A percentile compares a stretch with the other conserved stretches of the same genome.
Evolutionary conservation across 2,329 filamentous ascomycete species (phyloP).

Genomic region (Hypomyces rosellus): DNA sequence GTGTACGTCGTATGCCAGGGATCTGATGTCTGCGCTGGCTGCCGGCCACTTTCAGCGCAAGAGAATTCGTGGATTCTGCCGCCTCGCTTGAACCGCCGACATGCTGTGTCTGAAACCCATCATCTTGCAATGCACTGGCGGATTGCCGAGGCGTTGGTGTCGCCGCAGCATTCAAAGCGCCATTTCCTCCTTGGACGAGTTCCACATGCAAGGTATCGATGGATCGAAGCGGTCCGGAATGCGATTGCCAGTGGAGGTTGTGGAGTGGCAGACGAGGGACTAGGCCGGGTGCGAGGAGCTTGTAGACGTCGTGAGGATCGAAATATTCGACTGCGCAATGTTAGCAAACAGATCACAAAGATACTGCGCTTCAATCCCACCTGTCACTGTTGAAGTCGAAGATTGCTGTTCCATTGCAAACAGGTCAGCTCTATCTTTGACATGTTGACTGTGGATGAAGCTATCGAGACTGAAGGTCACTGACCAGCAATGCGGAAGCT

Average conservation of each 20-base stretch:
- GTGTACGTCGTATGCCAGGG: slow-evolving; percentile 83
- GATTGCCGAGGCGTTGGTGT: slow-evolving; percentile 26
- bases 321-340: slow-evolving; percentile 75
- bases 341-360: not conserved
- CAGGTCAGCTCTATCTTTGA: slow-evolving; percentile 20
- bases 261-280: slow-evolving; percentile 74
- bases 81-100: slow-evolving; percentile 39
- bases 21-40: slow-evolving; percentile 77
- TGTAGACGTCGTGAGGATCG: slow-evolving; percentile 85
- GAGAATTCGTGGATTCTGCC: slow-evolving; percentile 26
- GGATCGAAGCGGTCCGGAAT: slow-evolving; percentile 81
- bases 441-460: slow-evolving; percentile 20
- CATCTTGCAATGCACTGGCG: slow-evolving; percentile 36
- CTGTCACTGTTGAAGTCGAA: slow-evolving; percentile 72
- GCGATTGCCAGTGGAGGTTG: slow-evolving; percentile 96
- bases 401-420: slow-evolving; percentile 57
- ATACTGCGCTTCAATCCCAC: slow-evolving; percentile 34
- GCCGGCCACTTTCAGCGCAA: slow-evolving; percentile 27
- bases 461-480: slow-evolving; percentile 1
- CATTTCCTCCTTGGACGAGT: slow-evolving; percentile 58
- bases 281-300: slow-evolving; percentile 71
- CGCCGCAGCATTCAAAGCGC: slow-evolving; percentile 33
- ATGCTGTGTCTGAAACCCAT: slow-evolving; percentile 56
- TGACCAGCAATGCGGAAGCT: no score
- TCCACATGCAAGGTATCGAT: slow-evolving; percentile 91